Evolutionary conservation across 371 early-diverging fungal species (phyloP).

Genomic region (Mortierella sp.): DNA sequence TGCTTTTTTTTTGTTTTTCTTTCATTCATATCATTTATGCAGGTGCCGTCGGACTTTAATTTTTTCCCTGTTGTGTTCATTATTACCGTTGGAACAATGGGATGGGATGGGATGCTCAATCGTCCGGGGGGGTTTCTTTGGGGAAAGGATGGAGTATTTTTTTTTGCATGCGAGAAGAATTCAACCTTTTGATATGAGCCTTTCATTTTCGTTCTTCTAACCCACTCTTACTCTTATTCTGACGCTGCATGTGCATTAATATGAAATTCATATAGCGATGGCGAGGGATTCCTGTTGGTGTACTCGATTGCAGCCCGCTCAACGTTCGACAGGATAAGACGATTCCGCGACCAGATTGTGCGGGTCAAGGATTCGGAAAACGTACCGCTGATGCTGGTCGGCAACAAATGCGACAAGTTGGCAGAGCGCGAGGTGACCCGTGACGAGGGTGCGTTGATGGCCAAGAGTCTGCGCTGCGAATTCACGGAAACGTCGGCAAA

Average conservation of each 20-base stretch:
- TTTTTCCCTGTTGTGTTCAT: background rate
- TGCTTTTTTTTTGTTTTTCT: background rate
- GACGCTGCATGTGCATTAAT: too few species aligned
- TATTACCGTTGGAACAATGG: background rate
- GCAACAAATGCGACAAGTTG: slow-evolving; percentile 92
- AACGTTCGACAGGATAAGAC: slow-evolving; percentile 87
- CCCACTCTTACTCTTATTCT: too few species aligned
- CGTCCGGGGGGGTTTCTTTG: too few species aligned
- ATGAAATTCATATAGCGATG: slow-evolving; percentile 68
- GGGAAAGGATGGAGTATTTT: too few species aligned
- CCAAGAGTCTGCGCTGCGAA: slow-evolving; percentile 76
- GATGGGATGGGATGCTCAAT: too few species aligned
- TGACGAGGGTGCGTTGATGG: slow-evolving; percentile 87
- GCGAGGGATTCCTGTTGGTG: slow-evolving; percentile 91
- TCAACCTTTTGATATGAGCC: background rate
- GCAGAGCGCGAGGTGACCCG: slow-evolving; percentile 83
- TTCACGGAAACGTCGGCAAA: slow-evolving; percentile 94
- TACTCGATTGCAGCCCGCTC: slow-evolving; percentile 91
- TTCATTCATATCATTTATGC: background rate
- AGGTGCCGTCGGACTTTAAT: slow-evolving; percentile 13
- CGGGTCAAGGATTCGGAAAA: slow-evolving; percentile 87
- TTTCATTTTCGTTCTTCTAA: too few species aligned
- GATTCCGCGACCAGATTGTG: slow-evolving; percentile 86
- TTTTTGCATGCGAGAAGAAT: too few species aligned
- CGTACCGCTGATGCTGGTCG: slow-evolving; percentile 93